Percentiles rank a stretch among this genome's conserved stretches.
These are phyloP conservation scores for Backusella circina DNA, from an alignment of 192 early-diverging fungal species.

Conservation along the genomic window DNA sequence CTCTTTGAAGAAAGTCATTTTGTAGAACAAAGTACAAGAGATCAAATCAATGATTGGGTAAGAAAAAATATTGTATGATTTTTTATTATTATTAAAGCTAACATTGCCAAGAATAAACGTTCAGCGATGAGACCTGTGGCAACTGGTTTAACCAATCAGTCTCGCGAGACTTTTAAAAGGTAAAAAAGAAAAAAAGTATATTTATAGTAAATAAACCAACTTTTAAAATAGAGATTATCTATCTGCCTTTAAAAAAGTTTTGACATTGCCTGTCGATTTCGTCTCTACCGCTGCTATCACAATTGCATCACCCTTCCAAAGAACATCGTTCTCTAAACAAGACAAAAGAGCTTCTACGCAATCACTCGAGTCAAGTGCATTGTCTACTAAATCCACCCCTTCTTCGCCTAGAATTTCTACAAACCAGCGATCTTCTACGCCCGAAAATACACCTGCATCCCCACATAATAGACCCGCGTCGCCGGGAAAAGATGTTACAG, in stretches of 20 bases:
- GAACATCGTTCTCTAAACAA: neutral
- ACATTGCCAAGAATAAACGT: conserved; percentile 2
- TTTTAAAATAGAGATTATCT: conserved; percentile 43
- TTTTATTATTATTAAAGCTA: neutral
- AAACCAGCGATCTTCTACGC: neutral
- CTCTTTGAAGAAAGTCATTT: conserved; percentile 63
- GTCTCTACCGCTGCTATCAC: conserved; percentile 34
- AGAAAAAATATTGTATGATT: neutral
- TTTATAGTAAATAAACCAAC: neutral
- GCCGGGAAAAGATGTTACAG: conserved; percentile 42
- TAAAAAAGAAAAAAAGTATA: neutral
- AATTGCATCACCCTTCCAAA: conserved; percentile 27
- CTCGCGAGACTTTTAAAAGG: conserved; percentile 31
- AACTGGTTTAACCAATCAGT: conserved; percentile 20
- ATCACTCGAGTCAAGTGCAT: neutral
- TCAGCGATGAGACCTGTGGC: neutral
- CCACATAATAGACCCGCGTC: neutral
- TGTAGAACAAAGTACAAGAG: conserved; percentile 50
- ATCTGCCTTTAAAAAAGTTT: conserved; percentile 48
- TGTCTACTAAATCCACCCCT: conserved; percentile 5
- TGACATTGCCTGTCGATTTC: conserved; percentile 40
- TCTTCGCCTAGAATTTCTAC: neutral
- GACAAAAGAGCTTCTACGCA: neutral
- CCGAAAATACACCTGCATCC: neutral
- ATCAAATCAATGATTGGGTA: conserved; percentile 66